phyloP scores from a whole-genome alignment of 1,284 basidiomycete species.

The Ustilago vetiveriae region DNA sequence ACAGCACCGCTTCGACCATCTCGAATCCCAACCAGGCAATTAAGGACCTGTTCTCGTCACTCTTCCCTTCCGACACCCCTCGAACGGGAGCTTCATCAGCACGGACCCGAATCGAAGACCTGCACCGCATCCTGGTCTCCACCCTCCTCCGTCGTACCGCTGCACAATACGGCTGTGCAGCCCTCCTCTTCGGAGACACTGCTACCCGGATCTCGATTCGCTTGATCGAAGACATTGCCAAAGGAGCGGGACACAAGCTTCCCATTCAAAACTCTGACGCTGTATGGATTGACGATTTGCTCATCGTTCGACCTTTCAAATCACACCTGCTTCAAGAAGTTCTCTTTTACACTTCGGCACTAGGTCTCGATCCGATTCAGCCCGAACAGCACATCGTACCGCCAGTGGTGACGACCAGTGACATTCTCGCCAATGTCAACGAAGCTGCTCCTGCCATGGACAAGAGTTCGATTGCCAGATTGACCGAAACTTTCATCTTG shows the following conservation, averaged over 20 bases:
- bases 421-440: constrained; percentile 8
- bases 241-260: constrained; percentile 61
- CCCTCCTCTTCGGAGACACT: constrained; percentile 52
- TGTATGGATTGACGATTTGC: constrained; percentile 52
- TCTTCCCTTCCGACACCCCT: constrained; percentile 39
- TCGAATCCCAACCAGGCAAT: constrained; percentile 23
- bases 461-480: constrained; percentile 53
- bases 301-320: constrained; percentile 53
- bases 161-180: constrained; percentile 27
- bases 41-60: constrained; percentile 24
- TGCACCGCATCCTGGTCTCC: constrained; percentile 46
- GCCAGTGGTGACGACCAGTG: constrained; percentile 4
- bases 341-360: constrained; percentile 33
- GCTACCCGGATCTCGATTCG: constrained; percentile 53
- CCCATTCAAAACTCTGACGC: constrained; percentile 51
- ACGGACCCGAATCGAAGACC: constrained; percentile 56
- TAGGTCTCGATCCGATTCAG: constrained; percentile 21
- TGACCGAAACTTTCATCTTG: constrained; percentile 58
- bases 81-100: constrained; percentile 46
- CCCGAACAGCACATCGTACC: constrained; percentile 30
- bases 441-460: constrained; percentile 30
- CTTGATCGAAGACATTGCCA: constrained; percentile 54
- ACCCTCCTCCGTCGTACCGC: constrained; percentile 46
- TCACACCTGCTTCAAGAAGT: constrained; percentile 48
- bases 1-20: background rate